Percentiles rank a stretch among this genome's conserved stretches.
phyloP scores from a whole-genome alignment of 2,329 filamentous ascomycete genomes.

The Aspergillus sp. region DNA sequence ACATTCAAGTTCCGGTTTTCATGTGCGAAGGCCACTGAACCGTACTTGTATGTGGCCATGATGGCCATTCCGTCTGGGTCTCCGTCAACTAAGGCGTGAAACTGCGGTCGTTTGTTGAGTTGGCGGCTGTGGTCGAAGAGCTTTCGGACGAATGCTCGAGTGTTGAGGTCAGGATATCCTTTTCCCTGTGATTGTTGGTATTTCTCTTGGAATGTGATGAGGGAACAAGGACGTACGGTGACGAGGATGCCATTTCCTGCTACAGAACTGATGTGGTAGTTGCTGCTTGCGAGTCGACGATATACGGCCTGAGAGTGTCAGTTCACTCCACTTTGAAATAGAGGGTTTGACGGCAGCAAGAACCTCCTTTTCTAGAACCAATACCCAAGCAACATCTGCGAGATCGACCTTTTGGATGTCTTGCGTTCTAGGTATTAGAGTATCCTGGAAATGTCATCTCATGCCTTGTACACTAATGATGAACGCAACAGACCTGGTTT shows the following conservation, averaged over 20 bases:
- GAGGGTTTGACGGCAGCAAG: background rate
- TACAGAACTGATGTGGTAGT: conserved; percentile 47
- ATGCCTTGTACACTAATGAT: background rate
- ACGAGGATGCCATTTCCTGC: conserved; percentile 55
- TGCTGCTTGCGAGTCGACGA: conserved; percentile 54
- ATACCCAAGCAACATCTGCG: conserved; percentile 55
- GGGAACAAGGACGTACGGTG: conserved; percentile 48
- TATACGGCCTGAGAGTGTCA: conserved; percentile 56
- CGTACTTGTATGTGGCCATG: conserved; percentile 64
- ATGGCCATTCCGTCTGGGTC: conserved; percentile 67
- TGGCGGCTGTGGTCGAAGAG: conserved; percentile 40
- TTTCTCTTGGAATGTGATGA: background rate
- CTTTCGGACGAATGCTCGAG: conserved; percentile 55
- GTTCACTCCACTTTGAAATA: background rate
- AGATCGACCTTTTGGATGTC: conserved; percentile 51
- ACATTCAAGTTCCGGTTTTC: conserved; percentile 53
- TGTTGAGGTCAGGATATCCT: conserved; percentile 65
- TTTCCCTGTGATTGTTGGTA: conserved; percentile 53
- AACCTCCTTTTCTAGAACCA: conserved; percentile 67
- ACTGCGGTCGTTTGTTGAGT: conserved; percentile 36
- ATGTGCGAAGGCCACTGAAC: conserved; percentile 58
- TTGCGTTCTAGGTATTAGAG: conserved; percentile 54
- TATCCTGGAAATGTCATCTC: conserved; percentile 44
- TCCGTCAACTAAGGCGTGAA: conserved; percentile 60
- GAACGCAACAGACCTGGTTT: conserved; percentile 29